These are phyloP conservation scores for Sporormia fimetaria DNA, from an alignment of 495 filamentous ascomycete species.

Conservation along the genomic window DNA sequence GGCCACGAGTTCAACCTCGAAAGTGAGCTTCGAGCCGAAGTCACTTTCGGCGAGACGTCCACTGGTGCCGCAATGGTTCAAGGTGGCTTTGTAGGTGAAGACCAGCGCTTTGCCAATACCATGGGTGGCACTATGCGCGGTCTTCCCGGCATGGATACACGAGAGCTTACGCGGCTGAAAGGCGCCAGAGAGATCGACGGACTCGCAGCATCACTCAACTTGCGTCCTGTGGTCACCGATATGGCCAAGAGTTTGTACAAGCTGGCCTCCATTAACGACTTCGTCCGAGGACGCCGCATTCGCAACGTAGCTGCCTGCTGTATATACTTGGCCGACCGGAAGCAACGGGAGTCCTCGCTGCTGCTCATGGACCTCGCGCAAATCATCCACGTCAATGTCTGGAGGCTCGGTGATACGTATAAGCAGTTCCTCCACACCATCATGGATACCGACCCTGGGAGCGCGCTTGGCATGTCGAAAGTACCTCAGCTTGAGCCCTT, in stretches of 20 bases:
- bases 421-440: slow-evolving; percentile 62
- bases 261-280: slow-evolving; percentile 63
- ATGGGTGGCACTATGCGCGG: slow-evolving; percentile 47
- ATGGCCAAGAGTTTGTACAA: slow-evolving; percentile 63
- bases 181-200: slow-evolving; percentile 32
- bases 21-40: slow-evolving; percentile 81
- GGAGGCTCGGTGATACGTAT: slow-evolving; percentile 74
- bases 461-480: slow-evolving; percentile 37
- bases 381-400: slow-evolving; percentile 75
- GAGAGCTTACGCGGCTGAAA: slow-evolving; percentile 62
- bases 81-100: slow-evolving; percentile 73
- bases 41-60: slow-evolving; percentile 74
- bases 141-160: slow-evolving; percentile 46
- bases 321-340: slow-evolving; percentile 76
- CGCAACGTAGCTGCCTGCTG: slow-evolving; percentile 73
- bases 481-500: slow-evolving; percentile 68
- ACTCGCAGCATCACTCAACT: slow-evolving; percentile 28
- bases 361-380: slow-evolving; percentile 97
- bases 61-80: slow-evolving; percentile 83
- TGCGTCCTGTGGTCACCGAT: slow-evolving; percentile 49
- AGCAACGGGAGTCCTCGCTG: slow-evolving; percentile 45
- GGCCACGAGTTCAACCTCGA: slow-evolving; percentile 60
- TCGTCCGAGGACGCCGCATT: slow-evolving; percentile 79
- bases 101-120: slow-evolving; percentile 57
- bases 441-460: slow-evolving; percentile 40